Evolutionary conservation across 2,329 filamentous ascomycete species (phyloP), one percentile per base, ranked within the genome.

Genomic region (Fusarium citri): DNA sequence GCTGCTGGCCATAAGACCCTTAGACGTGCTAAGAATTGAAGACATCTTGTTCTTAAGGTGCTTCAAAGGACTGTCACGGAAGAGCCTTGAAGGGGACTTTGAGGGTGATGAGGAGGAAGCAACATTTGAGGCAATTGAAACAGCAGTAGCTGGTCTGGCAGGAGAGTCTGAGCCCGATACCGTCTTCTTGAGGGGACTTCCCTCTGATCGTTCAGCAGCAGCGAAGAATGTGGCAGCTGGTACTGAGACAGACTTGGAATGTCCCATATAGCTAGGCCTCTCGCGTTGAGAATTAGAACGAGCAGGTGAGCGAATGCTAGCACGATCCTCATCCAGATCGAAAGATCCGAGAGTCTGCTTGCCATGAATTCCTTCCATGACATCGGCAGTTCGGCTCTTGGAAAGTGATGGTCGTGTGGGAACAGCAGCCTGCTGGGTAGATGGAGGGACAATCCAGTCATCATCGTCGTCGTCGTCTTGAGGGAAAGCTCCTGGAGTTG

Each of bases 11-110:
- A 98, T 91, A 50, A 98, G 87, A 16, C 91, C 93, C 78, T 92
- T 95, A 6, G 94, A 96, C 58, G 91, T 92, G 80, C 94, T 94
- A 73, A 98, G 84, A 64, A 97, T 94, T 12, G 94, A 97, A 48
- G 95, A 97, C 49, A 98, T 85, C 78, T 94, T 97, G 76, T 92
- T 93, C 82, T 97, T 98, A 28, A 96, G 94, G 54, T 96, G 94
- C 79, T 94, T 97, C 63, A 98, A 80, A 8, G 94, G 94, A 62
- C 92, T 95, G 71, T 97, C 94, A 10, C 86, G 84, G 73, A 88
- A 84, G 50, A 78, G 82, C 57, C 87, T 82, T 8, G 86, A 83
- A 0, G 87, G 87, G 2, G 88, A 89, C 71, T 88, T 89, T 5
- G 82, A 78, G 68, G 86, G 82, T 78, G 87, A 81, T 78, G 86